These are phyloP conservation scores for Dunaliella primolecta DNA, from an alignment of 139 green algal species.

Conservation along the genomic window DNA sequence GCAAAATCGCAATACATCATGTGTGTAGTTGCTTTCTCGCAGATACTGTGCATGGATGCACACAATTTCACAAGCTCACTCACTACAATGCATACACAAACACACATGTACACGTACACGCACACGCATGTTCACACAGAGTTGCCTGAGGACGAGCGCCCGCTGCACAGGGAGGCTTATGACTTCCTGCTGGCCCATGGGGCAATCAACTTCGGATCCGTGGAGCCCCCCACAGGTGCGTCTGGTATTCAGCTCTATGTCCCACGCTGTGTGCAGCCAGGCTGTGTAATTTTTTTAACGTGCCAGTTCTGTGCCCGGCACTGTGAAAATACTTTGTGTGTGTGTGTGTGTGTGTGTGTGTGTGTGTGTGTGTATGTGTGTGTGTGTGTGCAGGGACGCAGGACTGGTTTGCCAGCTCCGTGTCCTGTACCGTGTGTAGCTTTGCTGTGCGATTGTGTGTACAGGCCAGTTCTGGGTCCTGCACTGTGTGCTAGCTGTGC, in stretches of 20 bases:
- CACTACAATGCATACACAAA: background rate
- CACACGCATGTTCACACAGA: background rate
- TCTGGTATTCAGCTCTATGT: constrained; percentile 19
- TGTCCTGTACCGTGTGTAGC: too few relatives aligned
- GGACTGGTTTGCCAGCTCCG: too few relatives aligned
- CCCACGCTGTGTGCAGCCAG: too few relatives aligned
- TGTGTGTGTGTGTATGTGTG: too few relatives aligned
- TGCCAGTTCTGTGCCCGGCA: too few relatives aligned
- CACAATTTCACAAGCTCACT: background rate
- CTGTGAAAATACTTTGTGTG: too few relatives aligned
- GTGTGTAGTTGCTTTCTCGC: background rate
- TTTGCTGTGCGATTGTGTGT: too few relatives aligned
- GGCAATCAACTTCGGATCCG: constrained; percentile 66
- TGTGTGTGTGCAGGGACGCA: too few relatives aligned
- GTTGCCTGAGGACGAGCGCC: background rate
- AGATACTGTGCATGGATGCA: background rate
- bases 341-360: too few relatives aligned
- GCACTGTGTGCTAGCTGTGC: too few relatives aligned
- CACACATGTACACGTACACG: background rate
- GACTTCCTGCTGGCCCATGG: constrained; percentile 63
- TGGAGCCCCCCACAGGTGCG: background rate
- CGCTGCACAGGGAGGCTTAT: constrained; percentile 38
- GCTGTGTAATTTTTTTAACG: too few relatives aligned
- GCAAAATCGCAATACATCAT: background rate
- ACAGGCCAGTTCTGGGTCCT: too few relatives aligned